Base-by-base conservation (phyloP, 75 land plant genomes). In the Gnetum montanum region DNA sequence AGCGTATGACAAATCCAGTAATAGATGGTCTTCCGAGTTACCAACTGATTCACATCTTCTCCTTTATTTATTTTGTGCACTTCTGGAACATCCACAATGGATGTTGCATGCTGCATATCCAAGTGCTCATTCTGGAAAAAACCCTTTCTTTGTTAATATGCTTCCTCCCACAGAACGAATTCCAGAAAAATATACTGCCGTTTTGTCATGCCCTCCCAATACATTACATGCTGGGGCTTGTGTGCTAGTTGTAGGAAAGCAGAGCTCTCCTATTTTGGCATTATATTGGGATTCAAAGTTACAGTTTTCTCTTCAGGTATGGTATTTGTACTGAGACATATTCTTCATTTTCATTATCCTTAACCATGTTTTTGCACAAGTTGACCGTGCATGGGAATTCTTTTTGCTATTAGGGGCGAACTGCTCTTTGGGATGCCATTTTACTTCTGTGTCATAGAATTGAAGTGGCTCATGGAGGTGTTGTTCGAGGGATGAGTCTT, bases 41-140 rank as follows among this genome's bases (percentile, higher is more conserved):
- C 97, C 43, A 4, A 41, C 43, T 3, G 43, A 41, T 41, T 41
- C 43, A 41, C 98, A 88, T 63, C 73, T 95, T 64, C 71, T 90
- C 3, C 58, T 90, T 24, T 90, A 95, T 60, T 68, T 95, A 6
- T 81, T 95, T 35, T 83, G 87, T 81, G 99, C 99, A 52, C 75
- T 90, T 65, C 46, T 95, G 62, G 99, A 95, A 59, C 89, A 95
- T 65, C 99, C 99, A 7, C 86, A 83, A 44, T 95, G 99, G 99
- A 86, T 79, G 88, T 60, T 95, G 44, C 96, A 90, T 60, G 31
- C 76, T 5, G 64, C 82, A 15, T 85, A 81, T 55, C 63, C 93
- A 29, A 83, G 82, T 59, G 75, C 77, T 22, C 97, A 95, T 46
- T 73, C 97, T 12, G 88, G 83, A 64, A 90, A 84, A 30, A 90